A percentile compares a stretch with the other conserved stretches of the same genome.
These are phyloP conservation scores for Calycina herbarum DNA, from an alignment of 2,329 filamentous ascomycete genomes.

Conservation along the genomic window DNA sequence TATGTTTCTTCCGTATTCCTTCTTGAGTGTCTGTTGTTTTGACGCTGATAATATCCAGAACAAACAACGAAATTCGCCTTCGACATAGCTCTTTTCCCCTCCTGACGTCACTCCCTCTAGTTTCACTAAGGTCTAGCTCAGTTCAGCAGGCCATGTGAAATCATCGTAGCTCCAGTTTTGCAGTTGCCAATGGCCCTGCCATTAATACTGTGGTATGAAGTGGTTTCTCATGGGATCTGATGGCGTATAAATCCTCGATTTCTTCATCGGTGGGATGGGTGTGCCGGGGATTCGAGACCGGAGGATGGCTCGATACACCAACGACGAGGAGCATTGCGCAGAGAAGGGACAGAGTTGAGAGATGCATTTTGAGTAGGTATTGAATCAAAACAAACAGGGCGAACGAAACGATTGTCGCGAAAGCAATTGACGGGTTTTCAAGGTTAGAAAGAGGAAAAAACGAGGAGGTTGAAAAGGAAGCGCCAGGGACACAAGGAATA, in stretches of 20 bases:
- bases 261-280: constrained; percentile 9
- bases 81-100: neutral
- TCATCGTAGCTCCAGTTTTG: neutral
- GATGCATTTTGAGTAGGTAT: neutral
- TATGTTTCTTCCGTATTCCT: neutral
- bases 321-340: neutral
- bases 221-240: constrained; percentile 17
- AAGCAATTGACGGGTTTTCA: neutral
- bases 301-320: constrained; percentile 18
- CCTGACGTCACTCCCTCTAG: constrained; percentile 1
- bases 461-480: neutral
- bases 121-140: neutral
- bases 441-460: neutral
- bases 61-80: neutral
- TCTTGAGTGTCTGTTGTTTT: neutral
- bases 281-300: constrained; percentile 22
- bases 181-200: constrained; percentile 14
- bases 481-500: neutral
- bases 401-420: neutral
- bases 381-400: neutral
- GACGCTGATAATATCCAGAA: neutral
- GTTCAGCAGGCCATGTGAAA: neutral
- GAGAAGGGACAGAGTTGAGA: neutral
- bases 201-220: constrained; percentile 27
- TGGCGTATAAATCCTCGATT: constrained; percentile 16